phyloP scores from a whole-genome alignment of 2,329 filamentous ascomycete genomes.

The Aspergillus sp. region DNA sequence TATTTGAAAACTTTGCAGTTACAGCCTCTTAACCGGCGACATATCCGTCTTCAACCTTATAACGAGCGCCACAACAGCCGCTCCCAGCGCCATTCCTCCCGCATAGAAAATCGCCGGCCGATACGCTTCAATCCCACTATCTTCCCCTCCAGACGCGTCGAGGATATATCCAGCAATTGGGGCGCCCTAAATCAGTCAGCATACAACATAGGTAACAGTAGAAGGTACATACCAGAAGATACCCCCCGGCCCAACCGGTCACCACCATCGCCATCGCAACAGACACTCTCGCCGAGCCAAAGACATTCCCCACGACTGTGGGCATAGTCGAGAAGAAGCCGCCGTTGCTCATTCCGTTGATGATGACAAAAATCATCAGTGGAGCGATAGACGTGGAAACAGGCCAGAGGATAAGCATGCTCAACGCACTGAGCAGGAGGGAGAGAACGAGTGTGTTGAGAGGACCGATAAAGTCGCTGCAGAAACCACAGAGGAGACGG shows the following conservation, averaged over 20 bases:
- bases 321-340: slow-evolving; percentile 62
- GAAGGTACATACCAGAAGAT: slow-evolving; percentile 49
- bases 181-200: slow-evolving; percentile 35
- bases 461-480: slow-evolving; percentile 52
- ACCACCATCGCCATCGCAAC: slow-evolving; percentile 60
- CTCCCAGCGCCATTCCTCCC: slow-evolving; percentile 47
- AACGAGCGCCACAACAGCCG: slow-evolving; percentile 39
- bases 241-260: slow-evolving; percentile 57
- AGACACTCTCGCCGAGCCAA: slow-evolving; percentile 51
- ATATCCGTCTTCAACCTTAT: slow-evolving; percentile 43
- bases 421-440: slow-evolving; percentile 50
- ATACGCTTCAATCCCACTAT: slow-evolving; percentile 49
- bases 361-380: slow-evolving; percentile 52
- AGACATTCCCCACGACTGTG: slow-evolving; percentile 57
- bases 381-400: slow-evolving; percentile 52
- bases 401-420: slow-evolving; percentile 60
- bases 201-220: background rate
- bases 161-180: slow-evolving; percentile 60
- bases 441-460: slow-evolving; percentile 52
- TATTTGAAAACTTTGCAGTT: background rate
- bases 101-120: slow-evolving; percentile 60
- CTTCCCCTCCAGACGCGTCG: slow-evolving; percentile 49
- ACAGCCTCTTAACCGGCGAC: slow-evolving; percentile 34
- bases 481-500: slow-evolving; percentile 50
- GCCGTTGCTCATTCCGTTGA: slow-evolving; percentile 59